phyloP scores from a whole-genome alignment of 768 basidiomycete species.

The Saitozyma podzolica region DNA sequence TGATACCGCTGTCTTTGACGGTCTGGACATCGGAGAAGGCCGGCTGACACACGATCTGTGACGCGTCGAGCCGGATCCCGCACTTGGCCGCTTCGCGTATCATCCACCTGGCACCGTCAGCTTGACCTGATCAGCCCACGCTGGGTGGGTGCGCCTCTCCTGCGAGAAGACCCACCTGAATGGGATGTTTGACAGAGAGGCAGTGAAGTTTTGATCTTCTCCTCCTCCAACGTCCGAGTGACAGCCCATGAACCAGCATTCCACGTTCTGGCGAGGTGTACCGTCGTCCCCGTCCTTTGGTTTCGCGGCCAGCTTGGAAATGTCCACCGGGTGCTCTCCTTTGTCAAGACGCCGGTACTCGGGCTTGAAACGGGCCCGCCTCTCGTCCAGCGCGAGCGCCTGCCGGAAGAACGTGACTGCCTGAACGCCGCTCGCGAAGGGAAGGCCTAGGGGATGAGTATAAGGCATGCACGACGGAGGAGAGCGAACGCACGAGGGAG shows the following conservation, averaged over 20 bases:
- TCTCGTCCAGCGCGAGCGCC: constrained; percentile 45
- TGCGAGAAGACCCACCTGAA: constrained; percentile 14
- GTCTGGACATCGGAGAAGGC: constrained; percentile 8
- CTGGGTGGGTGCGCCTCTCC: background rate
- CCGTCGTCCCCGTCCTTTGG: no score
- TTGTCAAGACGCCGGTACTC: constrained; percentile 16
- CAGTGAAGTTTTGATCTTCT: constrained; percentile 2
- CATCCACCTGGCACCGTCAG: constrained; percentile 5
- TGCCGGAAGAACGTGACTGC: constrained; percentile 41
- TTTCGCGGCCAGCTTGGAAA: no score
- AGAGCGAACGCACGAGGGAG: constrained; percentile 36
- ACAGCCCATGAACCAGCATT: constrained; percentile 25
- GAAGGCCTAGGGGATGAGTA: constrained; percentile 9
- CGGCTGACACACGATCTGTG: no score
- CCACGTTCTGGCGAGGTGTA: background rate
- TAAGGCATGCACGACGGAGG: constrained; percentile 26
- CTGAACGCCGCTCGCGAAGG: constrained; percentile 24
- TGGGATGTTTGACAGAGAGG: constrained; percentile 16
- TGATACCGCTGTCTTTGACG: constrained; percentile 2
- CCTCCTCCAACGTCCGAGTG: constrained; percentile 23
- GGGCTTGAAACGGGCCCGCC: constrained; percentile 34
- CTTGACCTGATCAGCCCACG: background rate
- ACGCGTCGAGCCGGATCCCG: background rate
- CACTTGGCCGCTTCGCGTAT: constrained; percentile 4
- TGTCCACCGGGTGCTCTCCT: background rate